Evolutionary conservation across 2,329 filamentous ascomycete species (phyloP).

Genomic region (Alternaria metachromatica): DNA sequence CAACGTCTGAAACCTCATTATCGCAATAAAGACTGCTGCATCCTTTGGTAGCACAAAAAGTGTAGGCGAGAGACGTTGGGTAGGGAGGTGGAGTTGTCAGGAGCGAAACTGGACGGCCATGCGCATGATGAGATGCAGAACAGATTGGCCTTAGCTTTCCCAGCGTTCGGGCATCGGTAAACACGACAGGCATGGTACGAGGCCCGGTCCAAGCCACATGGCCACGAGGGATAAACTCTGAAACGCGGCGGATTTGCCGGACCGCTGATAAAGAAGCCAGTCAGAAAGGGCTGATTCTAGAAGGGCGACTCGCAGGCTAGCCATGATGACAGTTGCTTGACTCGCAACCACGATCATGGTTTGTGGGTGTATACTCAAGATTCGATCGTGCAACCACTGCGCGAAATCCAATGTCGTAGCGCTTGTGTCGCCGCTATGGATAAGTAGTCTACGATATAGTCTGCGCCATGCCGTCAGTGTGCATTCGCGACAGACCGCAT

Average conservation of each 20-base stretch:
- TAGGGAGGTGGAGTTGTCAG: constrained; percentile 5
- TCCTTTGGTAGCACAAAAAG: constrained; percentile 11
- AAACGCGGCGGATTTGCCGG: constrained; percentile 7
- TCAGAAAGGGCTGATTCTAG: not conserved
- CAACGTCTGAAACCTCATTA: constrained; percentile 12
- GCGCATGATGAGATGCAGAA: constrained; percentile 11
- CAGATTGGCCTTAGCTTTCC: constrained; percentile 11
- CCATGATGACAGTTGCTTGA: constrained; percentile 2
- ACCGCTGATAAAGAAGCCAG: constrained; percentile 3
- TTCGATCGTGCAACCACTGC: not conserved
- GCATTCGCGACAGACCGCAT: not conserved
- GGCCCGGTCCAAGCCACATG: constrained; percentile 6
- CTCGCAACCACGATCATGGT: not conserved
- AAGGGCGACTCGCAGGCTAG: constrained; percentile 2
- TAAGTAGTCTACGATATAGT: not conserved
- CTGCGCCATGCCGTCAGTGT: not conserved
- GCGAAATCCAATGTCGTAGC: not conserved
- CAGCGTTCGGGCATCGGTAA: constrained; percentile 9
- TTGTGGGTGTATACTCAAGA: not conserved
- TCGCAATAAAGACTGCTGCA: constrained; percentile 11
- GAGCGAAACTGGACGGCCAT: constrained; percentile 2
- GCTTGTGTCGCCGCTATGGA: not conserved
- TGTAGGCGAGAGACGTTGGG: not conserved
- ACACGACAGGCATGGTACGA: constrained; percentile 7
- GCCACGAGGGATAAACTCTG: constrained; percentile 5